Conservation (phyloP, 2,329 filamentous ascomycete species). For the Aaosphaeria pasadenensis region DNA sequence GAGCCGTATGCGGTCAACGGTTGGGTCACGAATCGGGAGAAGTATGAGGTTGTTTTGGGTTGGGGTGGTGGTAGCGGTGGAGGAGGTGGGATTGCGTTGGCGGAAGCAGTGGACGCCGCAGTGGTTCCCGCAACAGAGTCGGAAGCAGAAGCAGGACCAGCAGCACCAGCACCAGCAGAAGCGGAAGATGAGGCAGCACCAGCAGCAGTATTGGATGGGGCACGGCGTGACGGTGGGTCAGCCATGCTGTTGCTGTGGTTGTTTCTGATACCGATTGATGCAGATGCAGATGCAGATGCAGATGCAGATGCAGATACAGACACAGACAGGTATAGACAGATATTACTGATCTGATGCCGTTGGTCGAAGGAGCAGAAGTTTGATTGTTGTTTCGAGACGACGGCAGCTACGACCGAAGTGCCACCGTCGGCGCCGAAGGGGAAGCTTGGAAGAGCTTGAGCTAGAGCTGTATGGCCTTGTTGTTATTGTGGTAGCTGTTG, state of each 20-base stretch:
- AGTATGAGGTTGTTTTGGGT: slow-evolving; percentile 36
- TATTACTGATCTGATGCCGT: too few species aligned
- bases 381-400: too few species aligned
- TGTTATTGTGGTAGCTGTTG: too few species aligned
- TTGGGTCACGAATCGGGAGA: slow-evolving; percentile 54
- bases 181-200: neutral
- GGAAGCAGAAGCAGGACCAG: neutral
- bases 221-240: neutral
- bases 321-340: too few species aligned
- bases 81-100: slow-evolving; percentile 2
- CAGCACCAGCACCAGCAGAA: neutral
- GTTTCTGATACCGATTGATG: neutral
- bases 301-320: too few species aligned
- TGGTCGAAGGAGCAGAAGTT: too few species aligned
- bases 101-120: slow-evolving; percentile 5
- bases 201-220: neutral
- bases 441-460: too few species aligned
- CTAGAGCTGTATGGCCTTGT: too few species aligned
- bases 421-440: too few species aligned
- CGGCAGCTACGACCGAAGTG: too few species aligned
- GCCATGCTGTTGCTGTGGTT: slow-evolving; percentile 1
- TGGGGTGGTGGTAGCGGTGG: slow-evolving; percentile 35
- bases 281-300: too few species aligned
- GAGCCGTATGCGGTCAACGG: slow-evolving; percentile 52
- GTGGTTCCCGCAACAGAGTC: neutral